These are phyloP conservation scores for Intubia oerlemansii DNA, from an alignment of 2,329 filamentous ascomycete species.

Conservation along the genomic window DNA sequence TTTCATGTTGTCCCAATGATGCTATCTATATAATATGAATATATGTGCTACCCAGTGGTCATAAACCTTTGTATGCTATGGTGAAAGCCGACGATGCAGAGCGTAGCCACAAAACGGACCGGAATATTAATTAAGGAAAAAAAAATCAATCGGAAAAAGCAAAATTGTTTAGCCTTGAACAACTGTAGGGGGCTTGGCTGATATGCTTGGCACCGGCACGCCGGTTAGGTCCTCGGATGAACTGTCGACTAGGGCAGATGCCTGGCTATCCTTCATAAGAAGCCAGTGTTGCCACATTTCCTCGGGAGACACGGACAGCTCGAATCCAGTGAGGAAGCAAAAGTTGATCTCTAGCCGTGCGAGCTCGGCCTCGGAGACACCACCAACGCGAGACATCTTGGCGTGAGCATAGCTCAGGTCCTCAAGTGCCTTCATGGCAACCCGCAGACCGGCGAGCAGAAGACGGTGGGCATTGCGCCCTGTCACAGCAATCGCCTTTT, in stretches of 20 bases:
- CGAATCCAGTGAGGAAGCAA: constrained; percentile 70
- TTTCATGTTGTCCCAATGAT: too few species aligned
- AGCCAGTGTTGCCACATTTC: constrained; percentile 45
- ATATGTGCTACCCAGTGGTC: too few species aligned
- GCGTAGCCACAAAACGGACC: too few species aligned
- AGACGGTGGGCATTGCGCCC: constrained; percentile 70
- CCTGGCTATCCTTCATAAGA: constrained; percentile 31
- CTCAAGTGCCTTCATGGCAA: constrained; percentile 90
- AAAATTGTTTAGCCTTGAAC: too few species aligned
- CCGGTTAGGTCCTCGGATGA: too few species aligned
- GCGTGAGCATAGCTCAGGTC: constrained; percentile 73
- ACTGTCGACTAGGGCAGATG: too few species aligned
- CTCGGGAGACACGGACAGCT: constrained; percentile 42
- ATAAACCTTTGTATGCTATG: too few species aligned
- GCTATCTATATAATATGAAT: too few species aligned
- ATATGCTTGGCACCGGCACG: too few species aligned
- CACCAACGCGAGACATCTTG: constrained; percentile 70
- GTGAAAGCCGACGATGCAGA: too few species aligned
- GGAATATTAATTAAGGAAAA: not conserved
- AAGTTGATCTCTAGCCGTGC: constrained; percentile 75
- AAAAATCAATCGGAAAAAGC: not conserved
- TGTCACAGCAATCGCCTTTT: constrained; percentile 62
- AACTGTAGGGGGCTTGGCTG: too few species aligned
- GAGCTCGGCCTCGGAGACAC: constrained; percentile 64
- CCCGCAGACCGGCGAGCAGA: constrained; percentile 60